Evolutionary conservation across 768 basidiomycete species (phyloP).

Genomic region (Kwoniella mangroviensis): DNA sequence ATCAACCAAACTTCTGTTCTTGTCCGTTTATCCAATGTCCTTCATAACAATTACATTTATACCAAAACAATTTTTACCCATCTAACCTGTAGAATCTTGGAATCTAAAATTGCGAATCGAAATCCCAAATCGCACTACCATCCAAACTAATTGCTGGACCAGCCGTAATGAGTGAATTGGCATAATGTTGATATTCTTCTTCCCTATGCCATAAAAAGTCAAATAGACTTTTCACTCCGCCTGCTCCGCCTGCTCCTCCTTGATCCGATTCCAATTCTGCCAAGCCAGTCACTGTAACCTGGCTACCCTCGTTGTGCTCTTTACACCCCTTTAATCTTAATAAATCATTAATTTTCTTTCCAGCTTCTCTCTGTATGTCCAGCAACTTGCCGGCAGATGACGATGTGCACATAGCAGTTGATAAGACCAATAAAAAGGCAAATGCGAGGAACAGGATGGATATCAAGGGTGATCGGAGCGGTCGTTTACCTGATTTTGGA

Average conservation of each 20-base stretch:
- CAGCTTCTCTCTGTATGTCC: slow-evolving; percentile 9
- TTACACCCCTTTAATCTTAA: not conserved
- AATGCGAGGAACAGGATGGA: slow-evolving; percentile 17
- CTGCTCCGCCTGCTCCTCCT: not conserved
- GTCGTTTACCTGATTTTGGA: slow-evolving; percentile 14
- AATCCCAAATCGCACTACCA: slow-evolving; percentile 18
- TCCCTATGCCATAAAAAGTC: not conserved
- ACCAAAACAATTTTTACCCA: no score
- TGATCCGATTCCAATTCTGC: not conserved
- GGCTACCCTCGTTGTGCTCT: not conserved
- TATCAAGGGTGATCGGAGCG: slow-evolving; percentile 11
- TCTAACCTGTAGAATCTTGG: not conserved
- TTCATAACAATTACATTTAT: no score
- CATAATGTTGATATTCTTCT: not conserved
- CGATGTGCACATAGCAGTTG: slow-evolving; percentile 16
- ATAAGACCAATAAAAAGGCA: slow-evolving; percentile 15
- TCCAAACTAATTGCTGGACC: slow-evolving; percentile 10
- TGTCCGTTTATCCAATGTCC: no score
- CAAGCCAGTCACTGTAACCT: no score
- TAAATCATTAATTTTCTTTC: not conserved
- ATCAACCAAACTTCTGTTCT: no score
- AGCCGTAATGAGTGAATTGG: not conserved
- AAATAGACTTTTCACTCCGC: not conserved
- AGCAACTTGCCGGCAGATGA: not conserved
- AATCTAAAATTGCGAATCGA: slow-evolving; percentile 13